phyloP scores from a whole-genome alignment of 495 filamentous ascomycete species.

The Lasiosphaeria miniovina region DNA sequence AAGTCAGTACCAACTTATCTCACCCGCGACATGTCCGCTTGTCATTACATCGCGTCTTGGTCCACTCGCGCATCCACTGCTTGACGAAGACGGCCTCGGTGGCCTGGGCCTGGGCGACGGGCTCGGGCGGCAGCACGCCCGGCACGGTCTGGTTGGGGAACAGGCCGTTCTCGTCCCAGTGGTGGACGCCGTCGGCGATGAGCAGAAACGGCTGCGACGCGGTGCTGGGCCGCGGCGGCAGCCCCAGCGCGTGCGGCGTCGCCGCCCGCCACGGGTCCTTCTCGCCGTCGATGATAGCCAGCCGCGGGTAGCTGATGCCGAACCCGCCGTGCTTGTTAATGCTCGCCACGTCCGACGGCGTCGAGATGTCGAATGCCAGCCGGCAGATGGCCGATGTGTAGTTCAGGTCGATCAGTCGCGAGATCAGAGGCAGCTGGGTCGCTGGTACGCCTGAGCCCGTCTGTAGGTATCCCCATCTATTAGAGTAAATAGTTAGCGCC shows the following conservation, averaged over 20 bases:
- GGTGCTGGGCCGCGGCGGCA: conserved; percentile 49
- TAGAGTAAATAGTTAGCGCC: background rate
- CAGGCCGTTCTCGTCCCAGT: conserved; percentile 71
- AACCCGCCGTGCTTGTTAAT: conserved; percentile 73
- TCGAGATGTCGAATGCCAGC: conserved; percentile 60
- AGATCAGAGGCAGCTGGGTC: conserved; percentile 59
- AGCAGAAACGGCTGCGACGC: conserved; percentile 59
- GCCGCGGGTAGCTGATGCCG: conserved; percentile 57
- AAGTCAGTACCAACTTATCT: no score
- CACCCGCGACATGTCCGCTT: no score
- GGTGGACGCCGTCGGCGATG: conserved; percentile 61
- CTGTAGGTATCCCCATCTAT: conserved; percentile 67
- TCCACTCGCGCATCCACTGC: conserved; percentile 62
- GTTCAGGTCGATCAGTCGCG: conserved; percentile 56
- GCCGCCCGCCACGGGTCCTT: conserved; percentile 69
- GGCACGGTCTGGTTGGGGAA: conserved; percentile 56
- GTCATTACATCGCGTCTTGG: conserved; percentile 12
- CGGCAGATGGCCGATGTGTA: conserved; percentile 54
- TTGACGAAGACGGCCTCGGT: conserved; percentile 57
- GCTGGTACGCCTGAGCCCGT: conserved; percentile 62
- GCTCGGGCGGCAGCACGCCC: conserved; percentile 47
- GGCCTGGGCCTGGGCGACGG: conserved; percentile 53
- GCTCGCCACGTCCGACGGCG: conserved; percentile 48
- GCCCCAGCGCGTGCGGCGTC: conserved; percentile 56
- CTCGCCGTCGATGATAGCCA: conserved; percentile 66